Evolutionary conservation across 2,329 filamentous ascomycete species (phyloP).

Genomic region (Xylariaceae sp.): DNA sequence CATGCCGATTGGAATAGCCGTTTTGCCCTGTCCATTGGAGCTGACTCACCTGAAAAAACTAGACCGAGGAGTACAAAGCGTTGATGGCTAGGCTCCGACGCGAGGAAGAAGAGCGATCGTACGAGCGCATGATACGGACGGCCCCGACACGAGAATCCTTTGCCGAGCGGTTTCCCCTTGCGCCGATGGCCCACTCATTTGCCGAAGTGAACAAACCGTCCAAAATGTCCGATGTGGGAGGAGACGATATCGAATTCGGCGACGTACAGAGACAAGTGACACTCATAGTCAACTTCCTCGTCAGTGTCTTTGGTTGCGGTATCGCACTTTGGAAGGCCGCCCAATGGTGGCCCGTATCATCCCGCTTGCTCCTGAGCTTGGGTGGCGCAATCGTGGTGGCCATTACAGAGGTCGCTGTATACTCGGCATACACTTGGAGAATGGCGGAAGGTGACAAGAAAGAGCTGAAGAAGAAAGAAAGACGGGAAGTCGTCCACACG

Average conservation of each 20-base stretch:
- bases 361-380: conserved; percentile 65
- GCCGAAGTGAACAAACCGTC: conserved; percentile 47
- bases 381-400: conserved; percentile 64
- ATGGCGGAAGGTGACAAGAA: conserved; percentile 62
- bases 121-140: conserved; percentile 73
- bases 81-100: conserved; percentile 80
- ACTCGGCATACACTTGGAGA: conserved; percentile 68
- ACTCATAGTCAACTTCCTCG: conserved; percentile 82
- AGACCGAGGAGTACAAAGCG: conserved; percentile 78
- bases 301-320: conserved; percentile 76
- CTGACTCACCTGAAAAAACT: too few species aligned
- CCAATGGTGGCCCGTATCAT: conserved; percentile 68
- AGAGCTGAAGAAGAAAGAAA: conserved; percentile 56
- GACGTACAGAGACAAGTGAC: conserved; percentile 78
- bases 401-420: conserved; percentile 72
- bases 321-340: conserved; percentile 74
- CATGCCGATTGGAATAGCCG: too few species aligned
- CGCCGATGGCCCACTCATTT: conserved; percentile 49
- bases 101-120: conserved; percentile 75
- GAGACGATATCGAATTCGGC: conserved; percentile 62
- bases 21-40: too few species aligned
- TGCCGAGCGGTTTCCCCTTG: conserved; percentile 50
- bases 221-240: conserved; percentile 40
- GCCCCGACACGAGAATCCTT: conserved; percentile 52
- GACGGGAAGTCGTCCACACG: conserved; percentile 63